Base-by-base conservation (phyloP, 495 filamentous ascomycete genomes). In the Neurospora sp. region DNA sequence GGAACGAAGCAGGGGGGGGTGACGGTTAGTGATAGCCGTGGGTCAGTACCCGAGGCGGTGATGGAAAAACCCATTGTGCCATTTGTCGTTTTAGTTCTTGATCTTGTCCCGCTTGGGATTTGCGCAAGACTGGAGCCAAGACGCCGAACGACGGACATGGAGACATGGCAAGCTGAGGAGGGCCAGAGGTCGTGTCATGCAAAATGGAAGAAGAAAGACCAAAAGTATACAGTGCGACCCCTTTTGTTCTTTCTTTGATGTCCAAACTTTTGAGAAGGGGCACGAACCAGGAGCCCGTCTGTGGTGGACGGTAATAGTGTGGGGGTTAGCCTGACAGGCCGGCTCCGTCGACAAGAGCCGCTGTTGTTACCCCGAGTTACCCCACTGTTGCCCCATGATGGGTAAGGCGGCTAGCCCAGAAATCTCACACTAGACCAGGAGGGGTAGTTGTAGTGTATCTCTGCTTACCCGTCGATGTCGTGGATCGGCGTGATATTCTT, bases 311-410 rank as follows among this genome's bases (percentile, higher is more conserved):
- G 74, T 69, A 74, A 75, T 71, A 74, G 80, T 81, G 80, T 82
- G 80, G 80, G 80, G 80, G 80, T 82, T 81, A 79, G 75, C 75
- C 40, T 73, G 73, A 73, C 74, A 68, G 40, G 44, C 45, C 37
- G 20, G 65, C 35, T 35, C 17, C 35, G 17, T 37, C 48, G 38
- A 72, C 73, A 76, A 73, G 74, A 69, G 70, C 74, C 69, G 40
- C 71, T 68, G n/a, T 45, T 74, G 70, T 68, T 70, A 61, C 53
- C 53, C 53, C 53, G 53, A 61, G 6, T 35, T 61, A 61, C 53
- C 53, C 53, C 27, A 35, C 35, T 35, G 27, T 61, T 61, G 53
- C 53, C 27, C 53, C 53, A 61, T 61, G 53, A 35, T 69, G 72
- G 69, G 68, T 70, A 22, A 70, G 71, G 44, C 53, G 72, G 69